Conservation (phyloP, 371 early-diverging fungal genomes). For the Mortierella sp. region DNA sequence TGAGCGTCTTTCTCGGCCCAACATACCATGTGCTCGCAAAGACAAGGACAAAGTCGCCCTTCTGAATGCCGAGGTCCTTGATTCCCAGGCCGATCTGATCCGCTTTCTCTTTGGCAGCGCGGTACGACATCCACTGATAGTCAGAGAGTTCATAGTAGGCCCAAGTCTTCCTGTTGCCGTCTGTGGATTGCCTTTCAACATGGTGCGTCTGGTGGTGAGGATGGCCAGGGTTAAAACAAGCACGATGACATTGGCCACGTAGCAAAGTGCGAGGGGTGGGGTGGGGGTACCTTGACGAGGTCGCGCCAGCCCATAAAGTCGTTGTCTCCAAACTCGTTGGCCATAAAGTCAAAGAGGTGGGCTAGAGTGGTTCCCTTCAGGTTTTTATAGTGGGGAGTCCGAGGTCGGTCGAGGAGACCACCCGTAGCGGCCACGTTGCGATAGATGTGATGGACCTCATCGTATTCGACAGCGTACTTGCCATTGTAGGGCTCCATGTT, state of each 20-base stretch:
- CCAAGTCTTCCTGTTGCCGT: conserved; percentile 64
- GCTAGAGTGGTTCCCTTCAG: conserved; percentile 55
- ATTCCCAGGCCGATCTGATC: conserved; percentile 57
- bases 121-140: conserved; percentile 62
- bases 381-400: conserved; percentile 54
- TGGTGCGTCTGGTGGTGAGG: conserved; percentile 54
- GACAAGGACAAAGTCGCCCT: conserved; percentile 64
- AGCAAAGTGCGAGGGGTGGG: background rate
- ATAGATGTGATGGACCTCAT: conserved; percentile 60
- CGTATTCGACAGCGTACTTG: conserved; percentile 57
- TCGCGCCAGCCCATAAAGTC: conserved; percentile 61
- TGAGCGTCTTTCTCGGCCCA: no score
- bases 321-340: conserved; percentile 55
- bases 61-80: conserved; percentile 54
- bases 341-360: conserved; percentile 60
- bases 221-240: background rate
- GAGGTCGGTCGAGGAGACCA: conserved; percentile 58
- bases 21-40: conserved; percentile 68
- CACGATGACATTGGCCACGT: no score
- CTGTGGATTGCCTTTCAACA: conserved; percentile 45
- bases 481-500: conserved; percentile 23
- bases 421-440: conserved; percentile 57
- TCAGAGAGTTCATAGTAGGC: conserved; percentile 64
- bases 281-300: conserved; percentile 57
- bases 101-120: conserved; percentile 54